Base-by-base conservation (phyloP, 2,329 filamentous ascomycete species). In the Ophiostoma sp. region DNA sequence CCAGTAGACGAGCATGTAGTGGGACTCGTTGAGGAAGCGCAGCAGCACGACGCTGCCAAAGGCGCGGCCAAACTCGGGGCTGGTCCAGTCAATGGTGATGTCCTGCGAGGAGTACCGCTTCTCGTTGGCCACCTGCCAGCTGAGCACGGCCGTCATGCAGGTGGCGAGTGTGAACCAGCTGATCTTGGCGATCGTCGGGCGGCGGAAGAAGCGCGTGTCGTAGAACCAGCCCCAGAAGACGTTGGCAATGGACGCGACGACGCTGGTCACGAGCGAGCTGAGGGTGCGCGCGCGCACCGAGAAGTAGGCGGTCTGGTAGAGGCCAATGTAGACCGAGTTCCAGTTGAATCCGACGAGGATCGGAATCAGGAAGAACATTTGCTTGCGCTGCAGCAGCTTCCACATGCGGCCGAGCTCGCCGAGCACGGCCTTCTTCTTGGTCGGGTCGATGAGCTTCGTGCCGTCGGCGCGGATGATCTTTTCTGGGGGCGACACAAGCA, bases 201-300 rank as follows among this genome's bases (percentile, higher is more conserved):
- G 62, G 62, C 62, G 40, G 40, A 64, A 18, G 12, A 64, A 44
- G 40, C n/a, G 16, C 2, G 62, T 64, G 62, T 64, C 62, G 62
- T 64, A 64, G 62, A 64, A 64, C 62, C 62, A 64, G 62, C 62
- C 62, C 62, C 62, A 64, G 9, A 64, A 64, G 40, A 64, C 62
- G 41, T 64, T 64, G 62, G 62, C 62, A n/a, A 64, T 27, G 41
- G 62, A 44, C 11, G 62, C 62, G 62, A 64, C 62, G 41, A 64
- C 44, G 62, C 62, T 64, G 62, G 62, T 36, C 7, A 45, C 41
- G 16, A 64, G 40, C 16, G 40, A 44, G 62, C 62, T 64, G 16
- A 64, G 62, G 14, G 62, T 64, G 41, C 62, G 62, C 7, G 62
- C 41, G 62, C 62, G 62, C 14, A 64, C 62, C 6, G 41, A 45